Conservation (phyloP, 2,329 filamentous ascomycete species). For the Apiospora rasikravindrae region DNA sequence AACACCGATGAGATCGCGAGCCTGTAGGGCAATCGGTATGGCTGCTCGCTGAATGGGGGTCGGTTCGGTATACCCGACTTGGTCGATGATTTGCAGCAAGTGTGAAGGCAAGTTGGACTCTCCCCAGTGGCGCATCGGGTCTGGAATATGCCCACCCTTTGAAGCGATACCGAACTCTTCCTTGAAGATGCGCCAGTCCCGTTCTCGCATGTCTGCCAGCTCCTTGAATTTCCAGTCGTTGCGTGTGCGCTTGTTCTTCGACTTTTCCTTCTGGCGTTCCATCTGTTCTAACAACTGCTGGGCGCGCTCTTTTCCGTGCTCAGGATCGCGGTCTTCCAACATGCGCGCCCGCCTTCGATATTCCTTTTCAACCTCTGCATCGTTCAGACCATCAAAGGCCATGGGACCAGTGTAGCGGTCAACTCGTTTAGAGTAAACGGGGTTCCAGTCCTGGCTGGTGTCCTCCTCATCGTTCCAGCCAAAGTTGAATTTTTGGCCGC, state of each 20-base stretch:
- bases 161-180: constrained; percentile 97
- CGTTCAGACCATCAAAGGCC: constrained; percentile 53
- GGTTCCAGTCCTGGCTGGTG: constrained; percentile 83
- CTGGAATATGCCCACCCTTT: constrained; percentile 89
- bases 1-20: constrained; percentile 95
- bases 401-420: constrained; percentile 65
- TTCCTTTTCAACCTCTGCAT: constrained; percentile 60
- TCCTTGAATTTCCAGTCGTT: constrained; percentile 97
- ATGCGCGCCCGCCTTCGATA: constrained; percentile 67
- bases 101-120: constrained; percentile 82
- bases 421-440: constrained; percentile 71
- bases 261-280: constrained; percentile 74
- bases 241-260: constrained; percentile 76
- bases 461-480: constrained; percentile 97
- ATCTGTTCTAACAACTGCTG: constrained; percentile 86
- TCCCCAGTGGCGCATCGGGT: constrained; percentile 93
- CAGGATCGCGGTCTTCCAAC: constrained; percentile 75
- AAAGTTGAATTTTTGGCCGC: constrained; percentile 98
- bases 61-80: constrained; percentile 90
- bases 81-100: constrained; percentile 79
- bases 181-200: constrained; percentile 99
- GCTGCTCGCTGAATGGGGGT: constrained; percentile 91
- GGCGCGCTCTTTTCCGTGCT: constrained; percentile 78
- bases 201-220: constrained; percentile 90
- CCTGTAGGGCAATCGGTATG: constrained; percentile 92